Conservation (phyloP, 352 stramenopile species). For the Phytophthora pisi region DNA sequence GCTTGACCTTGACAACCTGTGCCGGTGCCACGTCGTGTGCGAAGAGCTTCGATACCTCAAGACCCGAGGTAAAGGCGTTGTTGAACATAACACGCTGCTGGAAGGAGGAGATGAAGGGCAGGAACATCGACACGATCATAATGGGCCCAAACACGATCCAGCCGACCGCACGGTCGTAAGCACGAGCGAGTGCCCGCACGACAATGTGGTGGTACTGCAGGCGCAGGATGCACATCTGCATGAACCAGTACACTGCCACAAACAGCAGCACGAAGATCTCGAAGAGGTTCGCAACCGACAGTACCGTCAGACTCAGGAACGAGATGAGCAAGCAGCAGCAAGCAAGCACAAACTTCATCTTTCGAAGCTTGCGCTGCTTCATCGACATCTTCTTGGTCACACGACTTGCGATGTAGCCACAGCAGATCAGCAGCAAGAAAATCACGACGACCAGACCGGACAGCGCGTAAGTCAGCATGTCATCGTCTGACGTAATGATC, state of each 20-base stretch:
- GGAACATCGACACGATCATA: constrained; percentile 90
- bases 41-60: constrained; percentile 91
- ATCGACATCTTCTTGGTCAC: constrained; percentile 92
- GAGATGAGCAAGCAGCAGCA: constrained; percentile 73
- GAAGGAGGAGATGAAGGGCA: constrained; percentile 88
- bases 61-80: constrained; percentile 86
- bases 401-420: constrained; percentile 82
- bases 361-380: constrained; percentile 89
- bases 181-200: constrained; percentile 72
- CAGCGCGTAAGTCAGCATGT: constrained; percentile 70
- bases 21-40: constrained; percentile 81
- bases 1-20: constrained; percentile 88
- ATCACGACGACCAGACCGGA: constrained; percentile 70
- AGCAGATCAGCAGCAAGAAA: constrained; percentile 78
- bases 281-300: constrained; percentile 78
- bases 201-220: constrained; percentile 88
- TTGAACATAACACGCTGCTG: constrained; percentile 93
- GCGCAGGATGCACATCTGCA: constrained; percentile 79
- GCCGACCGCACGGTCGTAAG: constrained; percentile 78
- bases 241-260: constrained; percentile 87
- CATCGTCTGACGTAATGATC: constrained; percentile 55
- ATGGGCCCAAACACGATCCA: constrained; percentile 91
- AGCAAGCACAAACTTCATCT: constrained; percentile 87
- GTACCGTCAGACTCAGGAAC: constrained; percentile 70
- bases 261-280: constrained; percentile 74